Conservation (phyloP, 164 flowering plant genomes). For the Kingdonia uniflora region DNA sequence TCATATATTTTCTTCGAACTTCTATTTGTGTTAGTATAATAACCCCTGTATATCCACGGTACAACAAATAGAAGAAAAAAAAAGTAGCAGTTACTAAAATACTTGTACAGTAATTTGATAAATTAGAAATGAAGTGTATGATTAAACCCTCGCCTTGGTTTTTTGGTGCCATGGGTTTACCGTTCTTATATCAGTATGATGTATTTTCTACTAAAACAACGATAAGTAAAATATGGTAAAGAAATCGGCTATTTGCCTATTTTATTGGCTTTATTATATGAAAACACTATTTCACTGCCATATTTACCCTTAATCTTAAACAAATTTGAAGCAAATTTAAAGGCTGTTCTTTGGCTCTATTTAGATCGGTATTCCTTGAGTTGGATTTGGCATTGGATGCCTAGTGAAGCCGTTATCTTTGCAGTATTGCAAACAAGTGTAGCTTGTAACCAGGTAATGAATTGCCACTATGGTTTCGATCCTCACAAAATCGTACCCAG, state of each 20-base stretch:
- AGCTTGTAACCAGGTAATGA: slow-evolving; percentile 2
- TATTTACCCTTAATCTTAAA: not conserved
- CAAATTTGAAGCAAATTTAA: not conserved
- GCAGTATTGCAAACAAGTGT: not conserved
- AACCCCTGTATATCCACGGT: not conserved
- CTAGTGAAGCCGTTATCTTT: not conserved
- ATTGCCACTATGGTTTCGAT: not conserved
- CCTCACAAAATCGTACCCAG: slow-evolving; percentile 1
- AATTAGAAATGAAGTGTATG: too few relatives aligned
- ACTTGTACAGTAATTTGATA: not conserved
- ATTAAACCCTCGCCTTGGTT: too few relatives aligned
- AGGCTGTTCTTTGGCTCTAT: slow-evolving; percentile 22
- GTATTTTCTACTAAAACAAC: too few relatives aligned
- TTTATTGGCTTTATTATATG: not conserved
- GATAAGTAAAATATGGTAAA: not conserved
- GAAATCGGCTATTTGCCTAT: not conserved
- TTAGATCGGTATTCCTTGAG: slow-evolving; percentile 28
- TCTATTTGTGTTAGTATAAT: not conserved
- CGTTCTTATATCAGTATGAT: too few relatives aligned
- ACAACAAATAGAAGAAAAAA: not conserved
- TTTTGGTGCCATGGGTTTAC: too few relatives aligned
- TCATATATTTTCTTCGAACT: not conserved
- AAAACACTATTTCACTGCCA: not conserved
- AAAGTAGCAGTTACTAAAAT: not conserved
- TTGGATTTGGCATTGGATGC: slow-evolving; percentile 11